phyloP scores from a whole-genome alignment of 1,284 basidiomycete genomes.

The Afroboletus lepidellus region DNA sequence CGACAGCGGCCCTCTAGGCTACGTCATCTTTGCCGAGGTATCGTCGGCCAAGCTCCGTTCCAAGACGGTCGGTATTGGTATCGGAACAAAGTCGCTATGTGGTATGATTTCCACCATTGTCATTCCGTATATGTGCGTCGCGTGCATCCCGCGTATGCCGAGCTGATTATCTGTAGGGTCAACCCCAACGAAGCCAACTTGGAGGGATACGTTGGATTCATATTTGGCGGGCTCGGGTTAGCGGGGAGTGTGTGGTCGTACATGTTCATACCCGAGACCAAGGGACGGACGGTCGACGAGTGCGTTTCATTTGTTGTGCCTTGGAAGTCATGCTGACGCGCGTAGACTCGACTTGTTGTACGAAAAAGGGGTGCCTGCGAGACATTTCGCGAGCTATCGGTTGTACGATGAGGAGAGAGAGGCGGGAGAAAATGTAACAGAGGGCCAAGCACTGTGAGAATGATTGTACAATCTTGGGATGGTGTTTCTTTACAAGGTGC shows the following conservation, averaged over 20 bases:
- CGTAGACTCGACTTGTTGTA: slow-evolving; percentile 27
- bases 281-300: slow-evolving; percentile 32
- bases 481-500: no score
- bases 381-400: slow-evolving; percentile 14
- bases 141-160: no score
- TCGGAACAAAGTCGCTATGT: slow-evolving; percentile 26
- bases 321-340: background rate
- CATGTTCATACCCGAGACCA: slow-evolving; percentile 31
- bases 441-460: no score
- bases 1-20: slow-evolving; percentile 28
- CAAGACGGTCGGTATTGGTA: slow-evolving; percentile 32
- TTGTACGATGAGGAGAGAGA: slow-evolving; percentile 14
- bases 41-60: slow-evolving; percentile 33
- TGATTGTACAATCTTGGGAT: no score
- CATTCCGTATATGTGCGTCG: slow-evolving; percentile 30
- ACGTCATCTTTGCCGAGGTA: slow-evolving; percentile 31
- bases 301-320: slow-evolving; percentile 14
- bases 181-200: slow-evolving; percentile 29
- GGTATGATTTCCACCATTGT: slow-evolving; percentile 24
- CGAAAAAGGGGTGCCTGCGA: slow-evolving; percentile 23
- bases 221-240: slow-evolving; percentile 29
- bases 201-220: slow-evolving; percentile 32
- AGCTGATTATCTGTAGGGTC: slow-evolving; percentile 15
- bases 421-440: background rate
- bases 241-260: slow-evolving; percentile 24